These are phyloP conservation scores for Tricholoma sp. DNA, from an alignment of 768 basidiomycete species.

Conservation along the genomic window DNA sequence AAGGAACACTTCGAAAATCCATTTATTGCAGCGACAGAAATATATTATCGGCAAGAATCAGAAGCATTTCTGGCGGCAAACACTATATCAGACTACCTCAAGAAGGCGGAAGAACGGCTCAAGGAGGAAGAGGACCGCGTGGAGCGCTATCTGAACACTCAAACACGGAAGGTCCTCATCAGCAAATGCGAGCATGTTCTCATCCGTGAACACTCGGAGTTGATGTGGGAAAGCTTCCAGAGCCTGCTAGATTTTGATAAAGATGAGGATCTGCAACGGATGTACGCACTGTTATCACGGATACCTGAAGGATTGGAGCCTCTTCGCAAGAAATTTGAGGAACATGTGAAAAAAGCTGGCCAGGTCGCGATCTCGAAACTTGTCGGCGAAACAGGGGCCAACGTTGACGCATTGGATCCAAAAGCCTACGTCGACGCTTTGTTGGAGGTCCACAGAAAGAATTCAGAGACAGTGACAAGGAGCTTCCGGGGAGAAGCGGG, in stretches of 20 bases:
- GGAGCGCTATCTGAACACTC: slow-evolving; percentile 87
- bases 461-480: slow-evolving; percentile 79
- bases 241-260: slow-evolving; percentile 86
- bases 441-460: slow-evolving; percentile 88
- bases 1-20: slow-evolving; percentile 84
- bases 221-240: slow-evolving; percentile 95
- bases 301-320: slow-evolving; percentile 90
- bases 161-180: slow-evolving; percentile 77
- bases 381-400: slow-evolving; percentile 49
- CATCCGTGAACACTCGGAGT: slow-evolving; percentile 76
- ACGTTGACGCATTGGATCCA: slow-evolving; percentile 70
- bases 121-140: slow-evolving; percentile 94
- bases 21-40: slow-evolving; percentile 85
- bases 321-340: slow-evolving; percentile 86
- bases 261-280: slow-evolving; percentile 89
- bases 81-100: slow-evolving; percentile 90
- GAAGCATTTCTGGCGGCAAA: slow-evolving; percentile 85
- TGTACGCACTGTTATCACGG: slow-evolving; percentile 89
- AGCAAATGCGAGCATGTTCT: slow-evolving; percentile 88
- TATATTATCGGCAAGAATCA: slow-evolving; percentile 90
- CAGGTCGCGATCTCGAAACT: slow-evolving; percentile 75
- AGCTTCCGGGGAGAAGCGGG: slow-evolving; percentile 92
- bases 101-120: slow-evolving; percentile 88
- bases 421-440: slow-evolving; percentile 93
- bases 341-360: slow-evolving; percentile 91